A percentile compares a stretch with the other conserved stretches of the same genome.
phyloP scores from a whole-genome alignment of 305 asterid genomes.

The Fraxinus paxiana region DNA sequence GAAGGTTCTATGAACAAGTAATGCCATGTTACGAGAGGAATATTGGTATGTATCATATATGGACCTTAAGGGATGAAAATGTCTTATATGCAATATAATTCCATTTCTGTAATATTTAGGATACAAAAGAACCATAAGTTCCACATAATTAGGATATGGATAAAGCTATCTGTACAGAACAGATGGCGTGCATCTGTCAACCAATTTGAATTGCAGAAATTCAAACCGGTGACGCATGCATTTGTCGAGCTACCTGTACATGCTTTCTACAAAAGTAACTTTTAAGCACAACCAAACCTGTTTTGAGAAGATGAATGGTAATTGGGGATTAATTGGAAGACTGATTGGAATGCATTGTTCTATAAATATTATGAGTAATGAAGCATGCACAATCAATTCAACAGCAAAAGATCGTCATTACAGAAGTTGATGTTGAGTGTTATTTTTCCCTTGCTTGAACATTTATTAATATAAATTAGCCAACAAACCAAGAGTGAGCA shows the following conservation, averaged over 20 bases:
- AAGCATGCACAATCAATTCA: neutral
- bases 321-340: neutral
- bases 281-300: neutral
- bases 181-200: too few species aligned
- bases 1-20: neutral
- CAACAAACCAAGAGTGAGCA: neutral
- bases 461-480: neutral
- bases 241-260: neutral
- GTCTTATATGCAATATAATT: neutral
- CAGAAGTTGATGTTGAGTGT: neutral
- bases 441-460: neutral
- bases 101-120: neutral
- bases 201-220: too few species aligned
- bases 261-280: neutral
- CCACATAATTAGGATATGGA: neutral
- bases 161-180: too few species aligned
- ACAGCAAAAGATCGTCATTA: neutral
- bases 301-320: neutral
- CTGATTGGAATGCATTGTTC: neutral
- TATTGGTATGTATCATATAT: neutral
- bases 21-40: neutral
- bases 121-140: neutral
- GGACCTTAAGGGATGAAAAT: neutral
- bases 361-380: neutral
- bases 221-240: too few species aligned